Evolutionary conservation across 1,139 yeast species (phyloP), one percentile per base, ranked within the genome.

Genomic region (Saccharomyces hybrid): DNA sequence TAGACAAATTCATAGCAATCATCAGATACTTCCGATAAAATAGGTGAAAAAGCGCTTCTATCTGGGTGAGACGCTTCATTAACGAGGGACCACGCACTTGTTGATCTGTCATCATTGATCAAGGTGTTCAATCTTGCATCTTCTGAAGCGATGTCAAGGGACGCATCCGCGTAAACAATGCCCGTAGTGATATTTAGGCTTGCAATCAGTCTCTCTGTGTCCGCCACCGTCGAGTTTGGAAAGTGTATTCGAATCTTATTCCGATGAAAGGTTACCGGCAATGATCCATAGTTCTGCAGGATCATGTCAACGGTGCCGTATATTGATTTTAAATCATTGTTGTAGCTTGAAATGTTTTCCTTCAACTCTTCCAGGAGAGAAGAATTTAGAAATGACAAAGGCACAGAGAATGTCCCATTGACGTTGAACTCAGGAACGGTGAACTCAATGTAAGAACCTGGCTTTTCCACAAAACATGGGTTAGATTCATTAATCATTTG

Each of bases 391-490:
- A 80, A 71, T 5, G 82, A 74, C 58, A 77, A 74, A n/a, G 74
- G 64, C n/a, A 84, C 84, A 50, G 80, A 70, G 3, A 62, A 34
- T 26, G 71, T 64, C 44, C 73, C 68, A 47, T 70, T 62, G 46
- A 38, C n/a, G 44, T 38, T 38, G 25, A 38, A 38, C 9, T 38
- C 44, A 8, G 75, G 77, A 28, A 80, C 59, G 23, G 73, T 71
- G 64, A 82, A 82, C 58, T 82, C 86, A 49, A 82, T 78, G 64
- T 73, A 77, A 51, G 82, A 76, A 1, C 85, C 84, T 8, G 75
- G 63, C 46, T 64, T 66, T 52, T 76, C 68, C 26, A 76, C 75
- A 16, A 38, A 19, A 8, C 11, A 38, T 16, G 44, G 13, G 44
- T 11, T 38, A 9, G 25, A 8, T 38, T 38, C 44, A 19, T 38